Base-by-base conservation (phyloP, 306 rosid species). In the Echinosophora koreensis region DNA sequence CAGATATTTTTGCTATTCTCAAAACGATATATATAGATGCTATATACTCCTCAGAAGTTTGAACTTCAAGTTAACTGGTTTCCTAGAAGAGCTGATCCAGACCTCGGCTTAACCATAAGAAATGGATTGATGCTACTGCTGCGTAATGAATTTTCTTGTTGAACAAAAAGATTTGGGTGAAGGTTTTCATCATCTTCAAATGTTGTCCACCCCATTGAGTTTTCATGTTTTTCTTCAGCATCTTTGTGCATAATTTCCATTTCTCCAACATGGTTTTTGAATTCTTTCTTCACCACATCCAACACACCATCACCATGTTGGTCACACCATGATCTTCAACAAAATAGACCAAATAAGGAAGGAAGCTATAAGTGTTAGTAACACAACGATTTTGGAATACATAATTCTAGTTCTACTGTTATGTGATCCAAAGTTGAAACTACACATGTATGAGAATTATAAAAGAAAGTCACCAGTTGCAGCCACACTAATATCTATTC, bases 181-280 rank as follows among this genome's bases (percentile, higher is more conserved):
- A 84, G 74, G 51, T 93, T 91, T 74, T 93, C 91, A 0, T 87
- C 88, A 2, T 93, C 92, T 12, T 91, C 92, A 70, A 91, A 88
- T 16, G 89, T 84, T 4, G 89, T 85, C 98, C 98, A 91, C 6
- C 82, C 82, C 59, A 52, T 74, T 18, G 88, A 77, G 81, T 81
- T 87, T 72, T 75, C 80, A 47, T 75, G 82, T 58, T 81, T 86
- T 73, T 78, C 89, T 63, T 84, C 86, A 6, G 85, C 84, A 17
- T 77, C 82, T 27, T 39, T 78, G 63, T 86, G 71, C 81, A 75
- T 60, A 44, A 69, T 84, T 63, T 87, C 92, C 89, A 86, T 88
- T 66, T 88, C 92, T 74, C 89, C 94, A 49, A 87, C 89, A 60
- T 89, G 87, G 38, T 89, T 85, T 69, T 91, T 91, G 85, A 86